Conservation (phyloP, 768 basidiomycete genomes). For the Infundibulicybe gibba region DNA sequence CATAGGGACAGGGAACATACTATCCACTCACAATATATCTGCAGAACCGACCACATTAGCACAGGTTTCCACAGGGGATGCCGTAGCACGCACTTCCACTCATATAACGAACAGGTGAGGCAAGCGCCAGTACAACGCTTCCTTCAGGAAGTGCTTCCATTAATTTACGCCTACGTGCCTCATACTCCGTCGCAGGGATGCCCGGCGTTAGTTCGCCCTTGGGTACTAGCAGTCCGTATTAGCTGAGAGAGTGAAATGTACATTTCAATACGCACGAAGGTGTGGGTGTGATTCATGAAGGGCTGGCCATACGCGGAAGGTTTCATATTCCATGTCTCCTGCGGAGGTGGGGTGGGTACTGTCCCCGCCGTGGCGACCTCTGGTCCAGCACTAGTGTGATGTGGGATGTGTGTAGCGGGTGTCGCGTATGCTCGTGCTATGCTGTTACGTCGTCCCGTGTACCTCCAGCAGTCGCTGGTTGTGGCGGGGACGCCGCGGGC, state of each 20-base stretch:
- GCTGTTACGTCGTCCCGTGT: too few relatives aligned
- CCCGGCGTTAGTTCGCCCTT: slow-evolving; percentile 79
- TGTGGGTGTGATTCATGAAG: slow-evolving; percentile 78
- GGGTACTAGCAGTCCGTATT: slow-evolving; percentile 34
- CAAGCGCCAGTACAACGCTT: slow-evolving; percentile 71
- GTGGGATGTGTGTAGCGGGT: too few relatives aligned
- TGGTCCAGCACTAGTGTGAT: too few relatives aligned
- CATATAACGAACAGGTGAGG: slow-evolving; percentile 85
- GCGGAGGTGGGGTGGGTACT: too few relatives aligned
- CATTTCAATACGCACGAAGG: slow-evolving; percentile 43
- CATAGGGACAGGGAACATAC: not conserved
- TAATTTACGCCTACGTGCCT: slow-evolving; percentile 58
- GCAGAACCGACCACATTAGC: slow-evolving; percentile 5
- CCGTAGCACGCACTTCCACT: slow-evolving; percentile 56
- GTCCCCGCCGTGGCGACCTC: too few relatives aligned
- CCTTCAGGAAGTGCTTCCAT: slow-evolving; percentile 74
- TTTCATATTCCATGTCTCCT: slow-evolving; percentile 30
- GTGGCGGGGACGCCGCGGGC: too few relatives aligned
- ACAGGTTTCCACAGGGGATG: slow-evolving; percentile 2
- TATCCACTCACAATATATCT: slow-evolving; percentile 72
- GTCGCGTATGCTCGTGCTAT: too few relatives aligned
- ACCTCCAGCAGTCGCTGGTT: too few relatives aligned
- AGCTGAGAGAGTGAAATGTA: not conserved
- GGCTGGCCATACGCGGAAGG: slow-evolving; percentile 84
- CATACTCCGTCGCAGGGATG: slow-evolving; percentile 76